Percentiles rank a stretch among this genome's conserved stretches.
These are phyloP conservation scores for Citeromyces siamensis DNA, from an alignment of 1,139 yeast species.

Conservation along the genomic window DNA sequence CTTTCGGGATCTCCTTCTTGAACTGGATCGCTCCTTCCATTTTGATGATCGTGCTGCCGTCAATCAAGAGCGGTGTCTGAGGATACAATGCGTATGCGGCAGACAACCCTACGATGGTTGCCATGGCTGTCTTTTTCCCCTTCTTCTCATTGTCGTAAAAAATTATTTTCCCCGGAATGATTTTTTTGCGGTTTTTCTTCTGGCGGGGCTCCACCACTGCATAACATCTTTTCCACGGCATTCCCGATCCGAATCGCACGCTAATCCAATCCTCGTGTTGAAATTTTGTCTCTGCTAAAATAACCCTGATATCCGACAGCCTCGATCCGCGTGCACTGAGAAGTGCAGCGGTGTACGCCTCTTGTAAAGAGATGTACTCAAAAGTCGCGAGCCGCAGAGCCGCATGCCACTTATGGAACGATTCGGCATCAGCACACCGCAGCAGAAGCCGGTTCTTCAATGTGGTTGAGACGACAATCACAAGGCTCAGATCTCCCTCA, in stretches of 20 bases:
- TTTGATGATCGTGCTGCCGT: slow-evolving; percentile 79
- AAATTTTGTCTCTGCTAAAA: slow-evolving; percentile 75
- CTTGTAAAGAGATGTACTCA: slow-evolving; percentile 77
- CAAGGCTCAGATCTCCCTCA: slow-evolving; percentile 56
- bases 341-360: slow-evolving; percentile 92
- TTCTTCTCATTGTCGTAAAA: slow-evolving; percentile 61
- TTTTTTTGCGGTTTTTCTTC: slow-evolving; percentile 29
- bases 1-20: slow-evolving; percentile 42
- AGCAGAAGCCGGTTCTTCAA: slow-evolving; percentile 75
- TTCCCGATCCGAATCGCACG: slow-evolving; percentile 90
- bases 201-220: slow-evolving; percentile 76
- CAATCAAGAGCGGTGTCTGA: slow-evolving; percentile 66
- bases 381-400: slow-evolving; percentile 71
- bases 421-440: slow-evolving; percentile 53
- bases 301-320: slow-evolving; percentile 74
- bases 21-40: slow-evolving; percentile 74
- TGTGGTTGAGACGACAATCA: slow-evolving; percentile 81
- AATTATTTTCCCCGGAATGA: slow-evolving; percentile 41
- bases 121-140: slow-evolving; percentile 68
- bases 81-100: slow-evolving; percentile 93
- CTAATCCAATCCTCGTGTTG: slow-evolving; percentile 92
- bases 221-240: slow-evolving; percentile 95
- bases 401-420: slow-evolving; percentile 59
- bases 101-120: slow-evolving; percentile 57
- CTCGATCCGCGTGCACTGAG: slow-evolving; percentile 80